These are phyloP conservation scores for Colletotrichum plurivorum DNA, from an alignment of 2,329 filamentous ascomycete species.

Conservation along the genomic window DNA sequence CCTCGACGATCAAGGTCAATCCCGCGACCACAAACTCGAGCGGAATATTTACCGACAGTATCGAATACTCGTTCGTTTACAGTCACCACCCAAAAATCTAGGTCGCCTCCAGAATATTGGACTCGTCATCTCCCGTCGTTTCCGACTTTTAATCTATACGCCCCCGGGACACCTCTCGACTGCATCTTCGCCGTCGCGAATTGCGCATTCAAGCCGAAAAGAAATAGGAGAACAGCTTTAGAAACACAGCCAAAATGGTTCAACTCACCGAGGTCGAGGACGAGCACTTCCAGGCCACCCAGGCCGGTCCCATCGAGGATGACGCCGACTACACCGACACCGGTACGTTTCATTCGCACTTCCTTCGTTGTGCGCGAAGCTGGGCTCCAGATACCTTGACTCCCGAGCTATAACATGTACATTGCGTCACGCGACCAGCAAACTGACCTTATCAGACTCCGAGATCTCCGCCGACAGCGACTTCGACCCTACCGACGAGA, in stretches of 20 bases:
- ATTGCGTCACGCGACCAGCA: slow-evolving; percentile 24
- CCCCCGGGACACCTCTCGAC: slow-evolving; percentile 16
- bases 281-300: slow-evolving; percentile 87
- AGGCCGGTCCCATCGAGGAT: slow-evolving; percentile 81
- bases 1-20: slow-evolving; percentile 21
- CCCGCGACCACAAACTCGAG: slow-evolving; percentile 19
- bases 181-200: slow-evolving; percentile 20
- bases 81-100: slow-evolving; percentile 21
- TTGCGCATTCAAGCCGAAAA: neutral
- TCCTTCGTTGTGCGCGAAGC: too few species aligned
- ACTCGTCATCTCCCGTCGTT: slow-evolving; percentile 21
- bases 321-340: slow-evolving; percentile 96
- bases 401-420: neutral
- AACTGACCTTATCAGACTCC: slow-evolving; percentile 69
- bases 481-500: slow-evolving; percentile 71
- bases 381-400: too few species aligned
- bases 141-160: slow-evolving; percentile 27
- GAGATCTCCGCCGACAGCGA: slow-evolving; percentile 88
- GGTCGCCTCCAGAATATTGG: slow-evolving; percentile 24
- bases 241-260: slow-evolving; percentile 77
- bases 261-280: slow-evolving; percentile 97
- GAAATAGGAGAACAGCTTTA: slow-evolving; percentile 10
- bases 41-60: slow-evolving; percentile 22
- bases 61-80: neutral
- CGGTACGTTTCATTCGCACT: slow-evolving; percentile 69